Conservation (phyloP, 2,329 filamentous ascomycete species). For the Arthrobotrys entomopaga region DNA sequence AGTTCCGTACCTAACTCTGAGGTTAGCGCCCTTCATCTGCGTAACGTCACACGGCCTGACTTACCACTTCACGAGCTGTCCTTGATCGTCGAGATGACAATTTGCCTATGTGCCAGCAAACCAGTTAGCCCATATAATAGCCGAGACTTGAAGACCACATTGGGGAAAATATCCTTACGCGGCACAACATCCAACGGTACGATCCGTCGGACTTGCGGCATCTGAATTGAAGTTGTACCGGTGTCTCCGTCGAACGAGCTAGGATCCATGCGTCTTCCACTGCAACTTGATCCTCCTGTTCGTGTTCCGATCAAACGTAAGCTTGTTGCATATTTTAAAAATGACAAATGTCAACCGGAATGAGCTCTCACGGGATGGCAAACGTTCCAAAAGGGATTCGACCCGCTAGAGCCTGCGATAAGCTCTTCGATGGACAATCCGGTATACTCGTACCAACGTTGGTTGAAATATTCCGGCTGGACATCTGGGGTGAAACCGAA, state of each 20-base stretch:
- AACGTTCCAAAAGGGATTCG: constrained; percentile 45
- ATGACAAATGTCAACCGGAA: not conserved
- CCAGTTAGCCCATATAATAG: not conserved
- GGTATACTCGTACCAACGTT: constrained; percentile 55
- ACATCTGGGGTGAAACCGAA: constrained; percentile 46
- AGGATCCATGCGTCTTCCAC: constrained; percentile 47
- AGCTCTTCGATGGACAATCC: constrained; percentile 40
- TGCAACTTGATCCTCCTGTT: constrained; percentile 45
- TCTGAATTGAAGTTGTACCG: constrained; percentile 75
- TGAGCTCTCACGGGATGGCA: constrained; percentile 45
- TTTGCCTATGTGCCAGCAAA: constrained; percentile 34
- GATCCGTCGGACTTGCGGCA: constrained; percentile 74
- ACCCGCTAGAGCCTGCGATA: constrained; percentile 5
- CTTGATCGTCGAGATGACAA: constrained; percentile 30
- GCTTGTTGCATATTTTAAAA: constrained; percentile 14
- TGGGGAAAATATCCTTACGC: constrained; percentile 62
- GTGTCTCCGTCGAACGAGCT: constrained; percentile 68
- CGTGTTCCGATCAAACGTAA: not conserved
- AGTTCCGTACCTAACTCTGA: constrained; percentile 48
- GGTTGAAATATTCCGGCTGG: constrained; percentile 52
- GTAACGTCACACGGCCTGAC: constrained; percentile 4
- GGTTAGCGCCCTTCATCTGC: not conserved
- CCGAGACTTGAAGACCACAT: too few species aligned
- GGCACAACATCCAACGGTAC: constrained; percentile 81
- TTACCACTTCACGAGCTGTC: constrained; percentile 35